Evolutionary conservation across 495 filamentous ascomycete genomes (phyloP), one percentile per base, ranked within the genome.

Genomic region (Lentithecium fluviatile): DNA sequence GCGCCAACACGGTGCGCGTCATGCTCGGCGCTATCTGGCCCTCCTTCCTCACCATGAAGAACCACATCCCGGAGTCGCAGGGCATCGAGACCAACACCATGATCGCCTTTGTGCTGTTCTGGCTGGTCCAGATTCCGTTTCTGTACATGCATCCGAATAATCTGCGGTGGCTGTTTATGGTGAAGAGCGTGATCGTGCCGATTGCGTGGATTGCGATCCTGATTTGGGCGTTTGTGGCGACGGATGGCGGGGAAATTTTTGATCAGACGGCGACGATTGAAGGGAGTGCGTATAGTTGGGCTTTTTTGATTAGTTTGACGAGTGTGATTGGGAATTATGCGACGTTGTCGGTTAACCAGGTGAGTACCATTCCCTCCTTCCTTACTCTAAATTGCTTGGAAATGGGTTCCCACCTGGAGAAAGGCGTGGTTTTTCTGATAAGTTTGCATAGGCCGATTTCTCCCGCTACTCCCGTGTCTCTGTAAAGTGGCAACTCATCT

Each of bases 21-120:
- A 88, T 88, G 84, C 76, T 89, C 17, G 78, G 78, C 11, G 84
- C 86, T 4, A 88, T 88, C 67, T 88, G 85, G 77, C 73, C 73
- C 5, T 72, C 70, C 2, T 75, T 70, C 50, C 56, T 67, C 6
- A 65, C 56, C 2, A 49, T 72, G 13, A 54, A 58, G 12, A 75
- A 75, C 54, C 47, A 57, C 52, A 67, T 75, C 25, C 70, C 85
- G 0, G 77, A 67, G 12, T 71, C 70, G 13, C 77, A 85, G 61
- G 86, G 84, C 29, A 87, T 89, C 69, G 83, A 80, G 13, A 85
- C 82, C 0, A 79, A 82, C 59, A 81, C 81, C 11, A 84, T 90
- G 80, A 70, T 87, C 51, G 79, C 76, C 7, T 88, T 84, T 60
- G 75, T 88, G 50, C 64, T 90, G 10, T 90, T 81, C 70, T 82